Evolutionary conservation across 1,284 basidiomycete species (phyloP).

Genomic region (Cutaneotrichosporon daszewskae): DNA sequence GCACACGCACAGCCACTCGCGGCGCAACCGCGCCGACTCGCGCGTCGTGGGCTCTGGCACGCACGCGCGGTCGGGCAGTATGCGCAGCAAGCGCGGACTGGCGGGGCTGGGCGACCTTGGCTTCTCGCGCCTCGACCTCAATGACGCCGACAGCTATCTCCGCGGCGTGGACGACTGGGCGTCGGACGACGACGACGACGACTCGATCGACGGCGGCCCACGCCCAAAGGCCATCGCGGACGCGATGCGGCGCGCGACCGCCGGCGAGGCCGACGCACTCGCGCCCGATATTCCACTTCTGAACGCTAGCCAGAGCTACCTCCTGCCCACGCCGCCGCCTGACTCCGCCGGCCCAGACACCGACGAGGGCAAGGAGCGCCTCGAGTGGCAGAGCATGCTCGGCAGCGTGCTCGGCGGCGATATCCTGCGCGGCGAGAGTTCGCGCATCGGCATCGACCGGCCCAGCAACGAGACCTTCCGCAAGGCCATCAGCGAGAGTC

Average conservation of each 20-base stretch:
- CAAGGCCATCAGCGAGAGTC: constrained; percentile 62
- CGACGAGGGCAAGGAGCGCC: constrained; percentile 66
- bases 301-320: constrained; percentile 1
- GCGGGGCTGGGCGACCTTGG: too few species aligned
- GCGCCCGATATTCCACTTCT: background rate
- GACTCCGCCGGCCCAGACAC: constrained; percentile 19
- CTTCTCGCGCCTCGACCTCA: constrained; percentile 5
- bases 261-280: constrained; percentile 11
- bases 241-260: constrained; percentile 10
- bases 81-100: background rate
- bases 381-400: constrained; percentile 93
- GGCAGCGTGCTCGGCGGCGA: constrained; percentile 87
- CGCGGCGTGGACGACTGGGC: constrained; percentile 19
- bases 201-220: constrained; percentile 7
- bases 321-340: constrained; percentile 14
- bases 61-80: background rate
- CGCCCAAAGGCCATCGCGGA: constrained; percentile 14
- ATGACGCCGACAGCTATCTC: constrained; percentile 19
- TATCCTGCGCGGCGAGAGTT: constrained; percentile 87
- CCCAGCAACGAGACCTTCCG: constrained; percentile 59
- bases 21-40: background rate
- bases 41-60: background rate
- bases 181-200: constrained; percentile 19
- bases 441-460: constrained; percentile 66
- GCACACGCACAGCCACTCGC: background rate